phyloP scores from a whole-genome alignment of 768 basidiomycete species.

The Phylloporus sp. region DNA sequence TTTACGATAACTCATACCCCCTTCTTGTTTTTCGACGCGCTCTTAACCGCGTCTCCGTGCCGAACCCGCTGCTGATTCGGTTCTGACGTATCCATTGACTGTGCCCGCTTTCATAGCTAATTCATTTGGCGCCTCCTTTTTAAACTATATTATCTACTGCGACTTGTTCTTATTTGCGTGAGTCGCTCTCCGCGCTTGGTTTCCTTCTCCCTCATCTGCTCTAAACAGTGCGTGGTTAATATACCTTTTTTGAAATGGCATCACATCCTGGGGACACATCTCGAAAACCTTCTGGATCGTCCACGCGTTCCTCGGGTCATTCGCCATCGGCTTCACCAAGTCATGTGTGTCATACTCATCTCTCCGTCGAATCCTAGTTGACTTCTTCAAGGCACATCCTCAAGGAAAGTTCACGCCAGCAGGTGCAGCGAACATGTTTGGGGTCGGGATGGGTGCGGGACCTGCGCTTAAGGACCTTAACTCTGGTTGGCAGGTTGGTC shows the following conservation, averaged over 20 bases:
- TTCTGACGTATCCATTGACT: conserved; percentile 17
- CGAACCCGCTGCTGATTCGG: conserved; percentile 18
- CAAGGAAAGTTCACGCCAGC: conserved; percentile 46
- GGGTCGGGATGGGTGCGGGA: conserved; percentile 45
- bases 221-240: conserved; percentile 29
- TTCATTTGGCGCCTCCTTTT: conserved; percentile 31
- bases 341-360: conserved; percentile 41
- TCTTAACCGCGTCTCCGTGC: conserved; percentile 30
- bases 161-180: conserved; percentile 25
- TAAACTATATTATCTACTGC: conserved; percentile 32
- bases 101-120: conserved; percentile 30
- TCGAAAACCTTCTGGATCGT: conserved; percentile 67
- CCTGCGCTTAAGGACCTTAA: conserved; percentile 50
- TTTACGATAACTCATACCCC: conserved; percentile 29
- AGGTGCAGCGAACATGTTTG: conserved; percentile 47
- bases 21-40: conserved; percentile 26
- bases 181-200: conserved; percentile 14
- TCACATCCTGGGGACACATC: conserved; percentile 42
- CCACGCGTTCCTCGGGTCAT: conserved; percentile 58
- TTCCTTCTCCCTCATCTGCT: conserved; percentile 15
- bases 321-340: conserved; percentile 60
- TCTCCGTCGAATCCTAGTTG: conserved; percentile 2
- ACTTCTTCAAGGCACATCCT: conserved; percentile 32
- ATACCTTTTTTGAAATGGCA: conserved; percentile 27
- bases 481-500: conserved; percentile 65